These are phyloP conservation scores for Allium cepa DNA, from an alignment of 106 monocot genomes.

Conservation along the genomic window DNA sequence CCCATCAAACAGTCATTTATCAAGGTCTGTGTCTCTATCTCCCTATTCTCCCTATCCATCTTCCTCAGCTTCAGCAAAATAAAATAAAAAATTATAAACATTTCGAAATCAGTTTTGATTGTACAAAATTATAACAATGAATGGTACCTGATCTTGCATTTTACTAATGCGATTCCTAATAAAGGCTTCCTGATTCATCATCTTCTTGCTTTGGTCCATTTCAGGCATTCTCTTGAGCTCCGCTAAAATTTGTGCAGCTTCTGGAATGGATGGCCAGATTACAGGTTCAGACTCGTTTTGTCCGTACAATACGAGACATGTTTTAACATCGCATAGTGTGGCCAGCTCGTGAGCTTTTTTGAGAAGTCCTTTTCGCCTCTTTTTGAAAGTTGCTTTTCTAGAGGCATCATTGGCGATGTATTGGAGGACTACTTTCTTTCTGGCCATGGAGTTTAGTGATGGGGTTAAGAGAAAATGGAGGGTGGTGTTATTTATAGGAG, in stretches of 20 bases:
- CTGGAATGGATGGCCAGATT: conserved; percentile 27
- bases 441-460: conserved; percentile 12
- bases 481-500: too few species aligned
- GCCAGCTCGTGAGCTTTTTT: conserved; percentile 39
- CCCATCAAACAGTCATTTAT: background rate
- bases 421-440: conserved; percentile 43
- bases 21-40: background rate
- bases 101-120: too few species aligned
- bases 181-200: conserved; percentile 42
- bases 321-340: conserved; percentile 27
- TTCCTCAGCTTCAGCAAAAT: background rate
- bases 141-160: conserved; percentile 14
- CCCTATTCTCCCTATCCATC: background rate
- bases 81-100: too few species aligned
- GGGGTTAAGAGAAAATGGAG: too few species aligned
- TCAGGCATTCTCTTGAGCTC: conserved; percentile 37
- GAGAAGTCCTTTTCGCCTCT: conserved; percentile 31
- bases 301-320: conserved; percentile 31
- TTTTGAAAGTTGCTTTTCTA: conserved; percentile 35
- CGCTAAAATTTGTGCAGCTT: conserved; percentile 13
- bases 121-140: too few species aligned
- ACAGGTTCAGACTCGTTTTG: conserved; percentile 20
- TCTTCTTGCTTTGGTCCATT: conserved; percentile 41
- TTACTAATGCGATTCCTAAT: conserved; percentile 20
- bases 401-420: conserved; percentile 29